Conservation (phyloP, 176 grass and related monocot genomes). For the Lolium perenne region DNA sequence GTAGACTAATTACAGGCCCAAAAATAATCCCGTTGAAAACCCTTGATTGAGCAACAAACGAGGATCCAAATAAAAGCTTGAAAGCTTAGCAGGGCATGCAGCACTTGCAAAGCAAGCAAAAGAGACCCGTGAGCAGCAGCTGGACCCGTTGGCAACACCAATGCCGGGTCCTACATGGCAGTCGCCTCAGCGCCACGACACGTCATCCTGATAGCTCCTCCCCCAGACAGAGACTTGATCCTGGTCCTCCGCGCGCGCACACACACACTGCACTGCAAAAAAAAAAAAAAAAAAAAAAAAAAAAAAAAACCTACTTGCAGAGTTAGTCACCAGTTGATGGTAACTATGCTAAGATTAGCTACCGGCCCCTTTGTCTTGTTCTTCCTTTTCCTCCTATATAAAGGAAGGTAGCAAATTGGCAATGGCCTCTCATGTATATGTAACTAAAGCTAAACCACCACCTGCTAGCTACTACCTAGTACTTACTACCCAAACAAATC, state of each 20-base stretch:
- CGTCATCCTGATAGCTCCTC: neutral
- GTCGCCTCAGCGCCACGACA: neutral
- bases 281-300: too few species aligned
- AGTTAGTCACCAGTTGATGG: neutral
- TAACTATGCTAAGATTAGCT: neutral
- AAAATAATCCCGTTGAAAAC: neutral
- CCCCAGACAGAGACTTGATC: slow-evolving; percentile 31
- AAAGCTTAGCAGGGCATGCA: slow-evolving; percentile 6
- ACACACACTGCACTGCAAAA: neutral
- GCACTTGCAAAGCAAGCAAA: slow-evolving; percentile 70
- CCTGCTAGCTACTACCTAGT: neutral
- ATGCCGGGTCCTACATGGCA: slow-evolving; percentile 7
- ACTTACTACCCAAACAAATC: slow-evolving; percentile 37
- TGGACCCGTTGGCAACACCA: slow-evolving; percentile 7
- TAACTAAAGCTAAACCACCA: slow-evolving; percentile 31
- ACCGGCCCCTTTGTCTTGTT: slow-evolving; percentile 8
- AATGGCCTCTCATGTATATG: slow-evolving; percentile 44
- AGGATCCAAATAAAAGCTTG: slow-evolving; percentile 32
- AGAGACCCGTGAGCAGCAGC: slow-evolving; percentile 47
- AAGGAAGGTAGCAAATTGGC: slow-evolving; percentile 49
- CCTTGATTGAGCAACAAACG: slow-evolving; percentile 13
- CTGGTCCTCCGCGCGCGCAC: neutral
- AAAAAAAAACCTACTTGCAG: neutral
- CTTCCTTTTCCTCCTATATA: slow-evolving; percentile 55
- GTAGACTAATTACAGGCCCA: neutral